Evolutionary conservation across 768 basidiomycete species (phyloP).

Genomic region (Jaapia argillacea): DNA sequence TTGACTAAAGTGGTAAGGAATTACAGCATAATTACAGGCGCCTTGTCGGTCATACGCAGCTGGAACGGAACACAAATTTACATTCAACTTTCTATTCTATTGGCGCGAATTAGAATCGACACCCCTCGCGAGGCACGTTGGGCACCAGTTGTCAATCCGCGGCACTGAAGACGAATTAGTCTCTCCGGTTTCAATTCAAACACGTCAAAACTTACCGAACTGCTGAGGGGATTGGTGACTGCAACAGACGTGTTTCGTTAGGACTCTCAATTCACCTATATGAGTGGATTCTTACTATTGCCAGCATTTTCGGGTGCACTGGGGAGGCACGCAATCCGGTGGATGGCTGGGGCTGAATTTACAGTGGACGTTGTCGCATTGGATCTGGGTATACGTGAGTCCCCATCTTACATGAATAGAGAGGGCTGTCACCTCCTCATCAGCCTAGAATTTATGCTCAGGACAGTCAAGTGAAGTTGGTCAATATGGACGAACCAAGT

Average conservation of each 20-base stretch:
- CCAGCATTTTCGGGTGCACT: conserved; percentile 60
- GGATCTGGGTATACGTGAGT: conserved; percentile 34
- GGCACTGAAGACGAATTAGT: conserved; percentile 16
- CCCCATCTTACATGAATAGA: too few relatives aligned
- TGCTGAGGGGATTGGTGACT: conserved; percentile 67
- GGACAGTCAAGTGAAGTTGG: not conserved
- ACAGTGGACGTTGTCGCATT: conserved; percentile 56
- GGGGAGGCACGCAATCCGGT: conserved; percentile 40
- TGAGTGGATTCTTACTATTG: conserved; percentile 71
- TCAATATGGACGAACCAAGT: not conserved
- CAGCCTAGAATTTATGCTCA: conserved; percentile 26
- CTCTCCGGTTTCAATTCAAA: conserved; percentile 8
- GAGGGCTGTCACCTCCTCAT: conserved; percentile 49
- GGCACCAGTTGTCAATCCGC: conserved; percentile 19
- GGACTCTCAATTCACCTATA: too few relatives aligned
- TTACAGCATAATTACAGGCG: too few relatives aligned
- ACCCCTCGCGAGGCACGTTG: conserved; percentile 9
- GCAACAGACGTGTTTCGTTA: too few relatives aligned
- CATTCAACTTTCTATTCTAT: too few relatives aligned
- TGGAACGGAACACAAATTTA: too few relatives aligned
- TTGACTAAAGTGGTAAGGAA: too few relatives aligned
- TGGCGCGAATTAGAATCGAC: too few relatives aligned
- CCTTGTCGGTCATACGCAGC: too few relatives aligned
- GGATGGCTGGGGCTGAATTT: conserved; percentile 65
- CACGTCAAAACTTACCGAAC: conserved; percentile 39